These are phyloP conservation scores for Xylariaceae sp. DNA, from an alignment of 2,329 filamentous ascomycete genomes.

Conservation along the genomic window DNA sequence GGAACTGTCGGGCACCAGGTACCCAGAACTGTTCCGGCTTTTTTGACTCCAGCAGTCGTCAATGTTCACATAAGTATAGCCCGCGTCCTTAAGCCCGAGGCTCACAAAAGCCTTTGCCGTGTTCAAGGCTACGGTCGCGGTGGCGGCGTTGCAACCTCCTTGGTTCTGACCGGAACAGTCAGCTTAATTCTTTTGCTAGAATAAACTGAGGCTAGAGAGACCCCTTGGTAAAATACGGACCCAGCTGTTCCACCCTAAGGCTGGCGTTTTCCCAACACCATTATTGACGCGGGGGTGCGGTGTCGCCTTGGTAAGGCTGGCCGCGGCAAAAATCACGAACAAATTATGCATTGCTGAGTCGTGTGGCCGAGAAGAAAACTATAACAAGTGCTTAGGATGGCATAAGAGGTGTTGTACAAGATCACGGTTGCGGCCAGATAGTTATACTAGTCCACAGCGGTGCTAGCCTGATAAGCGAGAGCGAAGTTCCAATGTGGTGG, in stretches of 20 bases:
- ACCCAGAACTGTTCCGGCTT: neutral
- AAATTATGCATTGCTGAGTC: neutral
- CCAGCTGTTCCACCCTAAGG: slow-evolving; percentile 1
- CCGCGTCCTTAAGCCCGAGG: neutral
- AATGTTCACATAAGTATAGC: neutral
- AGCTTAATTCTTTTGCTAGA: neutral
- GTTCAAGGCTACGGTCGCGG: neutral
- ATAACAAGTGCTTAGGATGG: too few relatives aligned
- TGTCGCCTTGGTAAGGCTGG: neutral
- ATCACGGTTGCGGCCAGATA: too few relatives aligned
- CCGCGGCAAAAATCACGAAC: neutral
- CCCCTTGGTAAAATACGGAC: neutral
- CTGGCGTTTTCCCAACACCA: neutral
- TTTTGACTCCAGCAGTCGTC: neutral
- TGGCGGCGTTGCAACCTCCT: neutral
- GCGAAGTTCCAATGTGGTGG: too few relatives aligned
- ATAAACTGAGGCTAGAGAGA: neutral
- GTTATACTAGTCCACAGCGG: too few relatives aligned
- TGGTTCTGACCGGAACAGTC: neutral
- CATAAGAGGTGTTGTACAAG: too few relatives aligned
- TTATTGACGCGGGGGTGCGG: neutral
- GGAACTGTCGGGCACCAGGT: slow-evolving; percentile 19
- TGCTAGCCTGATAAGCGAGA: too few relatives aligned
- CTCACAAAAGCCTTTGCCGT: neutral
- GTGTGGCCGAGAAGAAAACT: too few relatives aligned